Percentiles rank a stretch among this genome's conserved stretches.
Conservation (phyloP, 768 basidiomycete species). For the Galerina sulciceps region DNA sequence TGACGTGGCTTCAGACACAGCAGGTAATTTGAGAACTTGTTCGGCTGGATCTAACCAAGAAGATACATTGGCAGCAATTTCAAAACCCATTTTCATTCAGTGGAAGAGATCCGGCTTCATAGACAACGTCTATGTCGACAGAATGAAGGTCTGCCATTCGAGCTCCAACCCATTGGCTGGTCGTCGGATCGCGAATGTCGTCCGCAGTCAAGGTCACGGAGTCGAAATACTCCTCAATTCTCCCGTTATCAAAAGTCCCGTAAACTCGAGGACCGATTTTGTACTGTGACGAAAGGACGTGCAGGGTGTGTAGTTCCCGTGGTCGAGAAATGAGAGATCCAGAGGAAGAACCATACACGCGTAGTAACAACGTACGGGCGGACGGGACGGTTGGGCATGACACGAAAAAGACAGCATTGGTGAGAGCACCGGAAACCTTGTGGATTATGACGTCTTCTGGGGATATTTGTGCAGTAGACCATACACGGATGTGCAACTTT, state of each 20-base stretch:
- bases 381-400: constrained; percentile 62
- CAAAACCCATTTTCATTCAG: constrained; percentile 52
- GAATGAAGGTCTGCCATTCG: constrained; percentile 96
- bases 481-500: constrained; percentile 59
- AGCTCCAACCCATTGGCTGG: constrained; percentile 87
- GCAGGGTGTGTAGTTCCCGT: constrained; percentile 85
- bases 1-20: constrained; percentile 47
- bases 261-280: constrained; percentile 89
- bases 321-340: constrained; percentile 85
- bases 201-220: constrained; percentile 77
- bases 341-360: constrained; percentile 91
- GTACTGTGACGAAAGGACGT: constrained; percentile 87
- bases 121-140: constrained; percentile 79
- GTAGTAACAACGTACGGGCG: constrained; percentile 76
- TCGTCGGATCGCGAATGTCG: constrained; percentile 76
- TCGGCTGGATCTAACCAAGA: constrained; percentile 75
- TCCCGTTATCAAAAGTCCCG: constrained; percentile 95
- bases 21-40: constrained; percentile 71
- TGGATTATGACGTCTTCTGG: constrained; percentile 60
- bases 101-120: constrained; percentile 42
- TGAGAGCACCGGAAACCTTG: constrained; percentile 90
- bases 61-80: constrained; percentile 68
- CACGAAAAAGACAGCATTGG: constrained; percentile 97
- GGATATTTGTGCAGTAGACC: constrained; percentile 53
- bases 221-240: constrained; percentile 94